Percentiles rank a stretch among this genome's conserved stretches.
phyloP scores from a whole-genome alignment of 148 eudicot species.

The Chenopodium quinoa region DNA sequence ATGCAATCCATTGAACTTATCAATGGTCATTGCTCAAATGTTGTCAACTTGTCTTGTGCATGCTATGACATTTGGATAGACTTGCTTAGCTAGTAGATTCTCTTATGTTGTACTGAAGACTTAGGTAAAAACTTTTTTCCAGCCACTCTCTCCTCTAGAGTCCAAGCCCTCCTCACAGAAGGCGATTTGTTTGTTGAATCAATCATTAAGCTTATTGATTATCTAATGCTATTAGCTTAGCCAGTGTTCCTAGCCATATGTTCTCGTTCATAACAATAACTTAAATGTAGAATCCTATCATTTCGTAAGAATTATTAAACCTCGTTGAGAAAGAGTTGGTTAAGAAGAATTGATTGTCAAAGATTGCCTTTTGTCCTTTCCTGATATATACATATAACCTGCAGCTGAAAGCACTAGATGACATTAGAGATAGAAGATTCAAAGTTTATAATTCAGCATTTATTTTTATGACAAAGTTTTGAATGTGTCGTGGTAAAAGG shows the following conservation, averaged over 20 bases:
- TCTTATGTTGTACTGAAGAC: neutral
- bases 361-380: neutral
- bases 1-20: neutral
- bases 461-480: conserved; percentile 21
- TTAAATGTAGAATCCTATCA: neutral
- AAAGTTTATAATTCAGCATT: conserved; percentile 16
- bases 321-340: neutral
- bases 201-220: neutral
- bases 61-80: neutral
- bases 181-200: neutral
- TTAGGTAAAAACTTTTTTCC: neutral
- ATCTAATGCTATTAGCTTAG: no score
- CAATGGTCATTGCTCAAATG: neutral
- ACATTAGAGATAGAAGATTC: conserved; percentile 15
- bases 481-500: conserved; percentile 37
- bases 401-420: conserved; percentile 21
- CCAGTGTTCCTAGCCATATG: neutral
- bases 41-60: neutral
- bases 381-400: conserved; percentile 14
- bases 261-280: neutral
- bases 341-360: neutral
- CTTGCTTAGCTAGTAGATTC: neutral
- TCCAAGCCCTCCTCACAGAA: neutral
- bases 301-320: neutral
- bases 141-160: neutral